Conservation (phyloP, 208 protist genomes). For the Leishmania gerbilli region DNA sequence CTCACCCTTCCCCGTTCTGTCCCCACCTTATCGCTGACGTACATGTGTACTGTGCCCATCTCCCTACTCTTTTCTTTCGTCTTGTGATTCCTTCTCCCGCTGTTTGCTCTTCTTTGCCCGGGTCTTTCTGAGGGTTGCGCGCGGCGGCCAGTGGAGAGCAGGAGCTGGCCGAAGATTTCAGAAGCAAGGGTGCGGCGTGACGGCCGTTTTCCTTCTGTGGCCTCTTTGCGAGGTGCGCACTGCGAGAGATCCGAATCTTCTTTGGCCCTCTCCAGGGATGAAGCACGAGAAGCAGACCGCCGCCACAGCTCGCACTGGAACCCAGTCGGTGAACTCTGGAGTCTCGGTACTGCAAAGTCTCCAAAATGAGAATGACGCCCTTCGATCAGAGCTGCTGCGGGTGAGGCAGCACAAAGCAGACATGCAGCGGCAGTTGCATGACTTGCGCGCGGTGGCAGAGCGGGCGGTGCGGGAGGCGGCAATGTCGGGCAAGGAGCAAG, state of each 20-base stretch:
- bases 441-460: slow-evolving; percentile 12
- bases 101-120: background rate
- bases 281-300: background rate
- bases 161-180: background rate
- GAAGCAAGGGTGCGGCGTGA: background rate
- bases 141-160: background rate
- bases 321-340: slow-evolving; percentile 1
- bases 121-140: background rate
- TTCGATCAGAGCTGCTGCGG: slow-evolving; percentile 55
- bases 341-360: slow-evolving; percentile 34
- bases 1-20: background rate
- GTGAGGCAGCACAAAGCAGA: slow-evolving; percentile 27
- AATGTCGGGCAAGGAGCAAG: slow-evolving; percentile 16
- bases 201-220: background rate
- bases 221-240: background rate
- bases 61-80: background rate
- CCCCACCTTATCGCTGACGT: background rate
- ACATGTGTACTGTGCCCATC: background rate
- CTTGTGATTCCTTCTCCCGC: background rate
- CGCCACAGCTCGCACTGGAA: slow-evolving; percentile 2
- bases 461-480: slow-evolving; percentile 20
- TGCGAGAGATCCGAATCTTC: background rate
- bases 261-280: slow-evolving; percentile 9
- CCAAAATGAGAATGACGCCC: slow-evolving; percentile 61
- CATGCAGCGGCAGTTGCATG: slow-evolving; percentile 36